Evolutionary conservation across 179 eudicot species (phyloP).

Genomic region (Spergularia azorica): DNA sequence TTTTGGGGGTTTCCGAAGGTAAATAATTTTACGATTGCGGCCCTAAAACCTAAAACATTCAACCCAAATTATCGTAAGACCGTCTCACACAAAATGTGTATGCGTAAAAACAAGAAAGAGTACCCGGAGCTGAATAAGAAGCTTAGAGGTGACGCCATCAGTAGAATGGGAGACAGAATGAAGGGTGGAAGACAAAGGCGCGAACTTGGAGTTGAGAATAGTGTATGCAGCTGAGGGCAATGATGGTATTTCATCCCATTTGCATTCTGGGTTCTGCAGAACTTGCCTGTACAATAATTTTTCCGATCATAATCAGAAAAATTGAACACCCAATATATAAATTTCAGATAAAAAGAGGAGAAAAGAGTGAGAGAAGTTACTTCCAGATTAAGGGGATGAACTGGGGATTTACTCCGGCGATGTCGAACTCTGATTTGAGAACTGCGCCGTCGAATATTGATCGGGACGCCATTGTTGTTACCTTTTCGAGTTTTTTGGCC

Average conservation of each 20-base stretch:
- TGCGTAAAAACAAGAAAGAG: too few relatives aligned
- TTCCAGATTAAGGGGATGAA: slow-evolving; percentile 92
- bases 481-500: too few relatives aligned
- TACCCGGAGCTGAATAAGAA: slow-evolving; percentile 60
- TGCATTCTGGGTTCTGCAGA: slow-evolving; percentile 67
- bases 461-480: slow-evolving; percentile 43
- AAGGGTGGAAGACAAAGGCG: slow-evolving; percentile 55
- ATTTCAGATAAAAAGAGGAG: too few relatives aligned
- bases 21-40: too few relatives aligned
- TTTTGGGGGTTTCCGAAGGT: too few relatives aligned
- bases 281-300: slow-evolving; percentile 44
- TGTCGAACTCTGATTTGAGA: slow-evolving; percentile 63
- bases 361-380: slow-evolving; percentile 44
- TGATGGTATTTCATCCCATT: slow-evolving; percentile 78
- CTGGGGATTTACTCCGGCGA: slow-evolving; percentile 58
- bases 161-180: slow-evolving; percentile 59
- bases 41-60: background rate
- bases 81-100: background rate
- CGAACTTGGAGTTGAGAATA: slow-evolving; percentile 65
- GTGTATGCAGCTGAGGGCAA: slow-evolving; percentile 84
- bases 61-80: too few relatives aligned
- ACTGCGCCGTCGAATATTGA: slow-evolving; percentile 69
- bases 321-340: background rate
- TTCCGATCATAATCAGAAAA: background rate
- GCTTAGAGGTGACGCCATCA: slow-evolving; percentile 89